Evolutionary conservation across 2,329 filamentous ascomycete genomes (phyloP).

Genomic region (Bipolaris oryzae): DNA sequence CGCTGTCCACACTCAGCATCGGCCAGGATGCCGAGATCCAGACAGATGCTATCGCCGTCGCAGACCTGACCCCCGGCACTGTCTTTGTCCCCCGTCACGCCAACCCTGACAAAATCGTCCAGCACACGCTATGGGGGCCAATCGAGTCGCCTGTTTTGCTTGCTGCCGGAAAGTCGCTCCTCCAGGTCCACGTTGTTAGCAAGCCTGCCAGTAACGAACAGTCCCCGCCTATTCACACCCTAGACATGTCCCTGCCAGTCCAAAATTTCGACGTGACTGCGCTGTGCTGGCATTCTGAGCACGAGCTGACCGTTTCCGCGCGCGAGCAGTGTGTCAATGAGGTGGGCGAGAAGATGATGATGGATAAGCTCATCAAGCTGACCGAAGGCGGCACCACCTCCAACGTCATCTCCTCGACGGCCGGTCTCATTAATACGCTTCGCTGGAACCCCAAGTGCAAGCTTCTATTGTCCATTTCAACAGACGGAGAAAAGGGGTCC

Average conservation of each 20-base stretch:
- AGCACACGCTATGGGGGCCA: constrained; percentile 47
- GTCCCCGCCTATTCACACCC: constrained; percentile 19
- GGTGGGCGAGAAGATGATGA: constrained; percentile 46
- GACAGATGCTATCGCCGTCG: constrained; percentile 43
- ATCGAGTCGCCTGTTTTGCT: constrained; percentile 40
- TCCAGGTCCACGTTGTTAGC: constrained; percentile 41
- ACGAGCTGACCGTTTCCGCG: constrained; percentile 44
- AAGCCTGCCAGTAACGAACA: constrained; percentile 17
- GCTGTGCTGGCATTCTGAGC: constrained; percentile 44
- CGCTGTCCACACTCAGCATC: constrained; percentile 48
- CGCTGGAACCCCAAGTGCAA: constrained; percentile 45
- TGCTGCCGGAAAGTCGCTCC: constrained; percentile 44
- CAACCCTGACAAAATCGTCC: constrained; percentile 31
- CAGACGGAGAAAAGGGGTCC: constrained; percentile 47
- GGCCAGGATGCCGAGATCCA: constrained; percentile 47
- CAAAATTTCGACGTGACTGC: constrained; percentile 45
- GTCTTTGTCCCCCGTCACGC: constrained; percentile 36
- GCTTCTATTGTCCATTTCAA: constrained; percentile 46
- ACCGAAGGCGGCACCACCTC: constrained; percentile 38
- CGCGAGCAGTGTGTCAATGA: constrained; percentile 46
- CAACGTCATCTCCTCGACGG: constrained; percentile 45
- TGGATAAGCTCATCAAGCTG: constrained; percentile 46
- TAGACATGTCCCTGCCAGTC: constrained; percentile 38
- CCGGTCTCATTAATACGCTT: constrained; percentile 46
- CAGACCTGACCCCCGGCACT: constrained; percentile 40